Conservation (phyloP, 1,139 yeast genomes). For the Blastobotrys indianensis region DNA sequence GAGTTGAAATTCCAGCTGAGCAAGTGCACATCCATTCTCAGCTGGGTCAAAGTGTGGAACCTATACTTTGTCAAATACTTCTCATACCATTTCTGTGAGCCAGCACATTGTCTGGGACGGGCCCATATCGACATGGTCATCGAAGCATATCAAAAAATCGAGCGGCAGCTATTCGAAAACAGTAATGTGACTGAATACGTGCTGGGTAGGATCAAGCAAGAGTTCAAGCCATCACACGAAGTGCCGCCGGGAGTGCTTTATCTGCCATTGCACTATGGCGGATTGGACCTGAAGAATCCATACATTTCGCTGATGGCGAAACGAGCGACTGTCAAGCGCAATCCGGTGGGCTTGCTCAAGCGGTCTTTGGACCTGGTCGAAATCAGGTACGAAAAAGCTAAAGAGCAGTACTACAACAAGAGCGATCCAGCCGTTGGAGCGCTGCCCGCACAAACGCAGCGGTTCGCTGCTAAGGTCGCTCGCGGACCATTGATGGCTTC, state of each 20-base stretch:
- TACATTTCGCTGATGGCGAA: constrained; percentile 8
- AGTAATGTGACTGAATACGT: constrained; percentile 5
- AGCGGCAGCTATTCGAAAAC: constrained; percentile 14
- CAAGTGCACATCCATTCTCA: constrained; percentile 11
- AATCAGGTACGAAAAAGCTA: constrained; percentile 5
- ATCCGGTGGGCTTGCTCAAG: constrained; percentile 5
- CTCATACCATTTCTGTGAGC: constrained; percentile 16
- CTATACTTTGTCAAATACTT: constrained; percentile 16
- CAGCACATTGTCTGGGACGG: constrained; percentile 13
- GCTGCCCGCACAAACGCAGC: no score
- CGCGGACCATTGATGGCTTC: no score
- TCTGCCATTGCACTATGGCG: constrained; percentile 17
- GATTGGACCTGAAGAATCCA: constrained; percentile 16
- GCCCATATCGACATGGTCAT: constrained; percentile 17
- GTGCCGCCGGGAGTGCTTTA: constrained; percentile 17
- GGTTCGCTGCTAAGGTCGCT: no score
- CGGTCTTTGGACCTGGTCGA: constrained; percentile 10
- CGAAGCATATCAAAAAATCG: constrained; percentile 13
- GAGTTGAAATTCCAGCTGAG: constrained; percentile 16
- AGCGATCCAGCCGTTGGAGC: no score
- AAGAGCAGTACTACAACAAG: constrained; percentile 5
- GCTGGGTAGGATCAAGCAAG: constrained; percentile 6
- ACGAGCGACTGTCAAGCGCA: constrained; percentile 4
- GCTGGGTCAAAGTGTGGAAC: constrained; percentile 18
- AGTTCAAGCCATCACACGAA: not conserved